Evolutionary conservation across 768 basidiomycete species (phyloP).

Genomic region (Amanita pallidorosea): DNA sequence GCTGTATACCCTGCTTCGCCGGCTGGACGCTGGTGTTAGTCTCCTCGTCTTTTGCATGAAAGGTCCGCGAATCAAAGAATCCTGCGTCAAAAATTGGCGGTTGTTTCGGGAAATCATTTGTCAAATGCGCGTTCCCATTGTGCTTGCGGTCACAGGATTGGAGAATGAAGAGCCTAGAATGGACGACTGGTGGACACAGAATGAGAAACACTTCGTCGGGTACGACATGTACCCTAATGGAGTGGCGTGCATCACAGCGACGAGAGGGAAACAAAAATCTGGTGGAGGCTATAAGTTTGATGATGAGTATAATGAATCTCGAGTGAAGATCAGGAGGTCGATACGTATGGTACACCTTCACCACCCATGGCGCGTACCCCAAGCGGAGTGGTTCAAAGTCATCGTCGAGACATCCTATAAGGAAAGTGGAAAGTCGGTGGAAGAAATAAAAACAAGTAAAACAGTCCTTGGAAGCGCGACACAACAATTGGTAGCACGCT

Average conservation of each 20-base stretch:
- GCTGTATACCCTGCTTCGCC: conserved; percentile 21
- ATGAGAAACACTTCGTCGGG: conserved; percentile 15
- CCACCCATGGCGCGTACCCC: conserved; percentile 7
- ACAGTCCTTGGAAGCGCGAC: conserved; percentile 6
- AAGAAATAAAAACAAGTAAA: conserved; percentile 6
- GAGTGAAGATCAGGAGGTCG: conserved; percentile 11
- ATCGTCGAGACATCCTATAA: conserved; percentile 9
- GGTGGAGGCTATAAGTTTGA: conserved; percentile 9
- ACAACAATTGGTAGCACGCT: conserved; percentile 6
- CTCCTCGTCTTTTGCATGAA: conserved; percentile 30
- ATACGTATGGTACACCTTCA: conserved; percentile 3
- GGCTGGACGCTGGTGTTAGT: conserved; percentile 24
- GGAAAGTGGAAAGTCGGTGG: not conserved
- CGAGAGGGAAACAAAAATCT: conserved; percentile 11
- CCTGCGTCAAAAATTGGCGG: conserved; percentile 25
- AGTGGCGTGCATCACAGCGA: conserved; percentile 29
- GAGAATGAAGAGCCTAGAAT: conserved; percentile 18
- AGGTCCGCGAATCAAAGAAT: conserved; percentile 23
- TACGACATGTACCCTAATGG: conserved; percentile 19
- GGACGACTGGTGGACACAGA: conserved; percentile 4
- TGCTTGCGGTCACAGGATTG: conserved; percentile 27
- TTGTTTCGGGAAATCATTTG: conserved; percentile 29
- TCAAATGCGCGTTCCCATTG: conserved; percentile 24
- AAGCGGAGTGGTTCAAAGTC: conserved; percentile 8
- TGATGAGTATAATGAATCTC: conserved; percentile 23